Conservation (phyloP, 257 asterid genomes). For the Salvia splendens region DNA sequence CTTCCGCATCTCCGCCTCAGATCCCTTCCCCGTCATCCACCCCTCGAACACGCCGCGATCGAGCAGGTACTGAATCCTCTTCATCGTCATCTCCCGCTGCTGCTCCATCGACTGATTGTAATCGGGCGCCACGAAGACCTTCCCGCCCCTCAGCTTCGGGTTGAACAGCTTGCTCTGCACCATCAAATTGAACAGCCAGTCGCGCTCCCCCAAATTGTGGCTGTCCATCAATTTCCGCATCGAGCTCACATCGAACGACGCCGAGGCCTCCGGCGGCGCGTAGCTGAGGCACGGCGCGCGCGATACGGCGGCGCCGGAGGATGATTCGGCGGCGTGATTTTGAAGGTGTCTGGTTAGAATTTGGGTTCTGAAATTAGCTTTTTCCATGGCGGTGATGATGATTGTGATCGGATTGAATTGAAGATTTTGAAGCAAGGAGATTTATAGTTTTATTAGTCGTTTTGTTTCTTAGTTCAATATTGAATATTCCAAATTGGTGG, state of each 20-base stretch:
- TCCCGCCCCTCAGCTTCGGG: constrained; percentile 70
- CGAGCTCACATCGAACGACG: constrained; percentile 53
- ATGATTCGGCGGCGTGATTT: constrained; percentile 29
- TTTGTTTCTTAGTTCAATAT: too few relatives aligned
- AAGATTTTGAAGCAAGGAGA: not conserved
- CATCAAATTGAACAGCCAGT: constrained; percentile 80
- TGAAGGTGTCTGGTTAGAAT: constrained; percentile 66
- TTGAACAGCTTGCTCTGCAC: constrained; percentile 75
- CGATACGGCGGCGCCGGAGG: constrained; percentile 27
- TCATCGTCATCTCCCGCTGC: constrained; percentile 97
- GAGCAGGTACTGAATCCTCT: constrained; percentile 68
- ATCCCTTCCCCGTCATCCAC: constrained; percentile 79
- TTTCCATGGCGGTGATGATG: constrained; percentile 51
- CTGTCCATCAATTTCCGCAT: constrained; percentile 85
- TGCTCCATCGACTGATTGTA: constrained; percentile 94
- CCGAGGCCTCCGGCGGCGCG: constrained; percentile 75
- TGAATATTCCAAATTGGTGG: too few relatives aligned
- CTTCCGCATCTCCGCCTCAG: constrained; percentile 81
- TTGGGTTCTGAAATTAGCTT: constrained; percentile 63
- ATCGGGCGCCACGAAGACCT: constrained; percentile 72
- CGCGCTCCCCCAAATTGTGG: constrained; percentile 76
- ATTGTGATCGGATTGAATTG: not conserved
- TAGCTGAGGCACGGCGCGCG: constrained; percentile 70
- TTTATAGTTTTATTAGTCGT: not conserved
- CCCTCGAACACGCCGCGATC: constrained; percentile 80